A percentile compares a stretch with the other conserved stretches of the same genome.
These are phyloP conservation scores for Dipteronia sinensis DNA, from an alignment of 345 rosid genomes.

Conservation along the genomic window DNA sequence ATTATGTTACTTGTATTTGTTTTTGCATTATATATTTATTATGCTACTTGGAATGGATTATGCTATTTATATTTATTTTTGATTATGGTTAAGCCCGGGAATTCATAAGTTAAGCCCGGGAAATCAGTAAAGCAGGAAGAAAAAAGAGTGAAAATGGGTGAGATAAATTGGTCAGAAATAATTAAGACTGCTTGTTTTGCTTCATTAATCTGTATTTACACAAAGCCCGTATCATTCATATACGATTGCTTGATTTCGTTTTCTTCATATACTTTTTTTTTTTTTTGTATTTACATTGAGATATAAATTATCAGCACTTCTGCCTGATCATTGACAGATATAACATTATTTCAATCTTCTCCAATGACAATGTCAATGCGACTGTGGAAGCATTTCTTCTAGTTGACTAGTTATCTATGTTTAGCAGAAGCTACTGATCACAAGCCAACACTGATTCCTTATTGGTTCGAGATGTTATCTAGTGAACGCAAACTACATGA, in stretches of 20 bases:
- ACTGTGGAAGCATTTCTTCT: not conserved
- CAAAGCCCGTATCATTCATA: not conserved
- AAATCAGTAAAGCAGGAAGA: no score
- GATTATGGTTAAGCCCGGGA: no score
- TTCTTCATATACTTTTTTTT: slow-evolving; percentile 8
- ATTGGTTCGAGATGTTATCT: not conserved
- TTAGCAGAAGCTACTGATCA: slow-evolving; percentile 7
- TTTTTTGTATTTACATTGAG: no score
- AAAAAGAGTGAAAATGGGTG: no score
- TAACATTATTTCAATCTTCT: slow-evolving; percentile 1
- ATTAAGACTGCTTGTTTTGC: not conserved
- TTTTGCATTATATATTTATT: no score
- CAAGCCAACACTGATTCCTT: not conserved
- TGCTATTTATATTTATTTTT: no score
- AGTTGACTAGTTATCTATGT: not conserved
- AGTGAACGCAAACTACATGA: slow-evolving; percentile 36
- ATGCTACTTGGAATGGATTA: no score
- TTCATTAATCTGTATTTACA: not conserved
- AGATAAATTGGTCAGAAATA: no score
- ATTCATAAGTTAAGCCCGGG: no score
- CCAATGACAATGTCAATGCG: not conserved
- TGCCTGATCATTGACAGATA: not conserved
- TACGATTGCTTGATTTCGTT: slow-evolving; percentile 7
- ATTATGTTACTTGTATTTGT: no score
- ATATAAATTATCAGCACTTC: not conserved